phyloP scores from a whole-genome alignment of 495 filamentous ascomycete species.

The Penicillium roqueforti region DNA sequence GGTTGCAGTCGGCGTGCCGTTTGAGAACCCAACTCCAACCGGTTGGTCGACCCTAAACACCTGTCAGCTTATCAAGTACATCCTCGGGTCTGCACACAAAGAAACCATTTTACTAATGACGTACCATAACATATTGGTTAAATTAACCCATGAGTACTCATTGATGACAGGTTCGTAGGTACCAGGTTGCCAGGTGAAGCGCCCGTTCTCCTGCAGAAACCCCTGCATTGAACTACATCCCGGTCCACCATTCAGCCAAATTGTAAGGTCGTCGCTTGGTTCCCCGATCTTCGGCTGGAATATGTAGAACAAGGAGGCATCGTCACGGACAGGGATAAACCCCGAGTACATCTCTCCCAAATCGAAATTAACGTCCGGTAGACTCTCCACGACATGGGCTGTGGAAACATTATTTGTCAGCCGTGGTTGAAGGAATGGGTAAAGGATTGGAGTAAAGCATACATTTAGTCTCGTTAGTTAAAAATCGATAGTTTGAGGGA shows the following conservation, averaged over 20 bases:
- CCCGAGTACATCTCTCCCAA: conserved; percentile 56
- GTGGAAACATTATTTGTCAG: neutral
- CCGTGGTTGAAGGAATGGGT: neutral
- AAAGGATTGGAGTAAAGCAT: neutral
- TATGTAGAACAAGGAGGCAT: conserved; percentile 1
- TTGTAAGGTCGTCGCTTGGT: neutral
- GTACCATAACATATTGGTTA: conserved; percentile 6
- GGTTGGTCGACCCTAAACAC: conserved; percentile 2
- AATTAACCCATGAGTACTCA: conserved; percentile 4
- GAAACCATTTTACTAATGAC: neutral
- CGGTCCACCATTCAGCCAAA: conserved; percentile 3
- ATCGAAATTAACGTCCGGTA: conserved; percentile 61
- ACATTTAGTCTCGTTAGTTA: conserved; percentile 1
- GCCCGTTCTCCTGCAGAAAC: conserved; percentile 1
- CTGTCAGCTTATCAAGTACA: neutral
- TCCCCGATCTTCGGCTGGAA: conserved; percentile 4
- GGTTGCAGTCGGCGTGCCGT: neutral
- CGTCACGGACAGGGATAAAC: neutral
- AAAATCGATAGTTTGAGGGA: neutral
- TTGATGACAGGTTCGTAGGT: conserved; percentile 5
- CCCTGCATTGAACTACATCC: conserved; percentile 7
- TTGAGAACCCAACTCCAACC: conserved; percentile 3
- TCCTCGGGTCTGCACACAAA: neutral
- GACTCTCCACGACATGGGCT: conserved; percentile 2
- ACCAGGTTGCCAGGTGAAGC: neutral